Evolutionary conservation across 352 stramenopile species (phyloP), one percentile per base, ranked within the genome.

Genomic region (Globisporangium spiculum): DNA sequence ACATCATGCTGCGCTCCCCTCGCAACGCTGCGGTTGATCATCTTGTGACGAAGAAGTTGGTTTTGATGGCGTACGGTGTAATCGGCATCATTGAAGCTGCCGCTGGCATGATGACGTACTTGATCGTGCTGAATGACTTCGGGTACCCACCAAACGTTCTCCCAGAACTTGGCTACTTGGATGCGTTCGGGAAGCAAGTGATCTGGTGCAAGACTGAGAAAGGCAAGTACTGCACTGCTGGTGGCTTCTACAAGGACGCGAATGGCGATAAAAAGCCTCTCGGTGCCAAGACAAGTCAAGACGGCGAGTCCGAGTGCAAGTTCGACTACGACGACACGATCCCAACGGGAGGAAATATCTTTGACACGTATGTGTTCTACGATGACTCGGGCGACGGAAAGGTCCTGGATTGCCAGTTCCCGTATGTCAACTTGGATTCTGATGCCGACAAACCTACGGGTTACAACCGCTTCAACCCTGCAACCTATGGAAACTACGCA

Each of bases 121-220:
- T 98, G 56, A 72, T 91, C 20, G 89, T 98, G 7, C 77, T 98
- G 67, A 96, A 96, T 64, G 87, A 96, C 70, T 97, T 90, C 71
- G 92, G 92, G 3, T 98, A 93, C 70, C 53, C 86, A 1, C 88
- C 91, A 0, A 73, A 76, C 48, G 86, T 97, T 46, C 73, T 98
- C n/a, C 74, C 90, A 1, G 86, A 90, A 4, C 73, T 97, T 8
- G 92, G 92, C 0, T 90, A 83, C 46, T 70, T 82, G 14, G 90
- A 96, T 56, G 75, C 84, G 46, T 98, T 91, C 48, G 91, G 90
- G 16, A 90, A 96, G 70, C 87, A 98, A 66, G 82, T 93, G 9
- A 55, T 93, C n/a, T 93, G 83, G 83, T 93, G 86, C 68, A 86
- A 90, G 67, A 90, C 83, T 0, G 68, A 80, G 52, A 76, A 75